phyloP scores from a whole-genome alignment of 345 rosid genomes.

The Lepidium didymum region DNA sequence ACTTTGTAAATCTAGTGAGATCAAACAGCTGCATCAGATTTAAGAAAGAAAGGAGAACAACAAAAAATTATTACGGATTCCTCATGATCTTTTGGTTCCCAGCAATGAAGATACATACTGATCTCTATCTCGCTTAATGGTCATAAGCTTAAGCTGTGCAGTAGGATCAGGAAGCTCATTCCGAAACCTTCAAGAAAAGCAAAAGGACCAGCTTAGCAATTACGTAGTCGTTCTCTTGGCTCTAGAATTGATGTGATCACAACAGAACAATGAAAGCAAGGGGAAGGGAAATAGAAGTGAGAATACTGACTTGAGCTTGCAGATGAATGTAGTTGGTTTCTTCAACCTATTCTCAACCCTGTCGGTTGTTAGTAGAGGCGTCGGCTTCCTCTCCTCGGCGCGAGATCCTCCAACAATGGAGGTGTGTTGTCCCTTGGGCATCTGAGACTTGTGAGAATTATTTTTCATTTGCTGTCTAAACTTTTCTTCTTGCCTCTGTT shows the following conservation, averaged over 20 bases:
- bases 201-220: neutral
- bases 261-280: neutral
- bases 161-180: slow-evolving; percentile 98
- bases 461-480: slow-evolving; percentile 38
- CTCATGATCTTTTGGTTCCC: neutral
- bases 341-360: slow-evolving; percentile 88
- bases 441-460: slow-evolving; percentile 46
- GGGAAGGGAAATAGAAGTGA: neutral
- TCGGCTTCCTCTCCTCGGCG: slow-evolving; percentile 71
- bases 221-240: too few relatives aligned
- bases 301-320: slow-evolving; percentile 89
- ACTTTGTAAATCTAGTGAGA: slow-evolving; percentile 67
- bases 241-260: too few relatives aligned
- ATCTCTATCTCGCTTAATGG: slow-evolving; percentile 73
- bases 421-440: slow-evolving; percentile 64
- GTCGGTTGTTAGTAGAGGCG: slow-evolving; percentile 65
- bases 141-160: slow-evolving; percentile 86
- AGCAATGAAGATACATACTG: slow-evolving; percentile 43
- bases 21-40: neutral
- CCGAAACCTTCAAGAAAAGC: slow-evolving; percentile 55
- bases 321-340: slow-evolving; percentile 97
- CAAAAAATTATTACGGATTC: neutral
- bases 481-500: slow-evolving; percentile 57
- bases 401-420: slow-evolving; percentile 69
- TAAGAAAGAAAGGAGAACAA: neutral